Percentiles rank a stretch among this genome's conserved stretches.
phyloP scores from a whole-genome alignment of 2,329 filamentous ascomycete genomes.

The Orbilia blumenaviensis region DNA sequence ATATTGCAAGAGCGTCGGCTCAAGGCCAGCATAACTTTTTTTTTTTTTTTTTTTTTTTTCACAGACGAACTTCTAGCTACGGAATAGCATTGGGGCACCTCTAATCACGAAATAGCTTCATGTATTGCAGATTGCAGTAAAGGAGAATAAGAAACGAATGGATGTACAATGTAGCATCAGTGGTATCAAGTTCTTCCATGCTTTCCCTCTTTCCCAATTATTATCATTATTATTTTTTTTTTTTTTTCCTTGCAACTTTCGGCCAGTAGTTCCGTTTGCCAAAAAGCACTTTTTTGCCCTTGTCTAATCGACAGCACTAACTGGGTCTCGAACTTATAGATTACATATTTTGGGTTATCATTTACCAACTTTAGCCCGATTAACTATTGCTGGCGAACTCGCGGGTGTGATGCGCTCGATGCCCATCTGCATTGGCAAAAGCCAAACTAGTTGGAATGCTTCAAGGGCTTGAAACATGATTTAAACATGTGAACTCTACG shows the following conservation, averaged over 20 bases:
- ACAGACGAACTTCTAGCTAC: constrained; percentile 1
- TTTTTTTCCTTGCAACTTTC: not conserved
- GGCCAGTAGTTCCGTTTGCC: not conserved
- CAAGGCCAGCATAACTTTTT: not conserved
- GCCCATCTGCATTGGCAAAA: constrained; percentile 8
- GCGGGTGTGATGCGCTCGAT: constrained; percentile 3
- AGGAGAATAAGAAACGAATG: not conserved
- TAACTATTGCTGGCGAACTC: not conserved
- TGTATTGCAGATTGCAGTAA: not conserved
- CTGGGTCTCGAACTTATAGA: not conserved
- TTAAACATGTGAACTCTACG: constrained; percentile 12
- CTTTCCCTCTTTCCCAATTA: no score
- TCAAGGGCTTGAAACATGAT: constrained; percentile 9
- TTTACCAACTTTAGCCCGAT: not conserved
- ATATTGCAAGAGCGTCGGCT: not conserved
- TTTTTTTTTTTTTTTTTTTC: not conserved
- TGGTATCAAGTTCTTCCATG: not conserved
- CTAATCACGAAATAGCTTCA: not conserved
- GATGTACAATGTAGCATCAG: not conserved
- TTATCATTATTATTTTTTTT: not conserved
- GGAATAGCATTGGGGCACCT: not conserved
- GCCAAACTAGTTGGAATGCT: constrained; percentile 5
- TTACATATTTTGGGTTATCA: constrained; percentile 8
- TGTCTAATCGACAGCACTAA: not conserved
- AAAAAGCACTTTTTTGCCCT: not conserved